These are phyloP conservation scores for Hortaea werneckii DNA, from an alignment of 2,329 filamentous ascomycete genomes.

Conservation along the genomic window DNA sequence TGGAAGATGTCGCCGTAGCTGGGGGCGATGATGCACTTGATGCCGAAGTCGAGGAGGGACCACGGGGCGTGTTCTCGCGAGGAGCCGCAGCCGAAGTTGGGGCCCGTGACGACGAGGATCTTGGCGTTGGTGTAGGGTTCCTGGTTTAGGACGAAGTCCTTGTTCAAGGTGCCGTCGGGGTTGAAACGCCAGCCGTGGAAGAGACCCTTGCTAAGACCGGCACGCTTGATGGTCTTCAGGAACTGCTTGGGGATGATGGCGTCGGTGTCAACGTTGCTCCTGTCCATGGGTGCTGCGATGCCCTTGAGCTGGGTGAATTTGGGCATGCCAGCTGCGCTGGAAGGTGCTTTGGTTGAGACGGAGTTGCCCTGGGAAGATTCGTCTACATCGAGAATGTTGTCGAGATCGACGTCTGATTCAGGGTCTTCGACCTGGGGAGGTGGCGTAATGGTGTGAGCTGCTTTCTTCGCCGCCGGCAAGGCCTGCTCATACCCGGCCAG, in stretches of 20 bases:
- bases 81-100: conserved; percentile 90
- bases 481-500: conserved; percentile 48
- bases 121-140: conserved; percentile 75
- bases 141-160: conserved; percentile 80
- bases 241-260: conserved; percentile 99
- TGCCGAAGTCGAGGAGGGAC: conserved; percentile 93
- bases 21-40: conserved; percentile 84
- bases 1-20: conserved; percentile 91
- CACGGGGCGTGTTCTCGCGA: conserved; percentile 93
- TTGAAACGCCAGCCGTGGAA: conserved; percentile 80
- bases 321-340: conserved; percentile 55
- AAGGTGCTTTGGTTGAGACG: conserved; percentile 37
- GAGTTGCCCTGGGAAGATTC: conserved; percentile 61
- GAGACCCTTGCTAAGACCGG: conserved; percentile 76
- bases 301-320: conserved; percentile 79
- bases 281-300: conserved; percentile 76
- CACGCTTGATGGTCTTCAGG: conserved; percentile 97
- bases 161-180: conserved; percentile 57
- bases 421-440: conserved; percentile 47
- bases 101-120: conserved; percentile 82
- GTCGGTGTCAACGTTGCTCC: conserved; percentile 93
- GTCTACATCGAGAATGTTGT: conserved; percentile 54
- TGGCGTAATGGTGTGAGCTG: conserved; percentile 50
- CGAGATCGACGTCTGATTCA: conserved; percentile 52
- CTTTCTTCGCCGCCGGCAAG: conserved; percentile 31